phyloP scores from a whole-genome alignment of 1,284 basidiomycete genomes.

The Mycena sp. region DNA sequence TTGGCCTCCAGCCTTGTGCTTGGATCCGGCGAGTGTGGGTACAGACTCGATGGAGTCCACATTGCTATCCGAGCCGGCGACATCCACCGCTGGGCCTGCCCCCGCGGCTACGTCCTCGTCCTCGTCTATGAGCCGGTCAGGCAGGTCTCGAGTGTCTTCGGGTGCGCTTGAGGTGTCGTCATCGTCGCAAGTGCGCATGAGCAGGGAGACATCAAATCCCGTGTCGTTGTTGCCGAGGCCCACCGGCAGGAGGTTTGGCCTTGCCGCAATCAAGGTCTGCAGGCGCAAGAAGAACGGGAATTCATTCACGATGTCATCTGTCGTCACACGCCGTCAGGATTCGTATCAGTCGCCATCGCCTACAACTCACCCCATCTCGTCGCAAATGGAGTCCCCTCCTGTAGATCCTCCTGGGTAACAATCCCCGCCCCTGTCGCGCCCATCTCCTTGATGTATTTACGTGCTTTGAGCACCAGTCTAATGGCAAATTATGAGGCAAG shows the following conservation, averaged over 20 bases:
- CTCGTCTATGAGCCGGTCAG: too few relatives aligned
- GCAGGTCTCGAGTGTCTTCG: not conserved
- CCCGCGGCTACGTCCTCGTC: too few relatives aligned
- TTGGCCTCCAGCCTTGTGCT: not conserved
- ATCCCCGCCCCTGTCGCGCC: conserved; percentile 14
- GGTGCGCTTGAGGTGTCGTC: not conserved
- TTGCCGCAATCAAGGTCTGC: not conserved
- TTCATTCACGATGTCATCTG: not conserved
- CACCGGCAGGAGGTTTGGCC: conserved; percentile 2
- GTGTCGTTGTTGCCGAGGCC: not conserved
- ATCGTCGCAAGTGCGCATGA: too few relatives aligned
- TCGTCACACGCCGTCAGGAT: too few relatives aligned
- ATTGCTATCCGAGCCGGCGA: not conserved
- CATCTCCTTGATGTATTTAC: not conserved
- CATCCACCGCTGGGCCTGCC: not conserved
- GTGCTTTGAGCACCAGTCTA: not conserved
- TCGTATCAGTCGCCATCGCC: too few relatives aligned
- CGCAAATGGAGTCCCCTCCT: not conserved
- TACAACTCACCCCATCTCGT: conserved; percentile 22
- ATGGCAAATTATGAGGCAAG: too few relatives aligned
- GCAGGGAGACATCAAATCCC: too few relatives aligned
- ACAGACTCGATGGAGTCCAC: not conserved
- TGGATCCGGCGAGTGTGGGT: not conserved
- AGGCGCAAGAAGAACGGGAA: not conserved
- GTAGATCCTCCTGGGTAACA: not conserved